Base-by-base conservation (phyloP, 2,329 filamentous ascomycete genomes). In the Fusarium praegraminearum region DNA sequence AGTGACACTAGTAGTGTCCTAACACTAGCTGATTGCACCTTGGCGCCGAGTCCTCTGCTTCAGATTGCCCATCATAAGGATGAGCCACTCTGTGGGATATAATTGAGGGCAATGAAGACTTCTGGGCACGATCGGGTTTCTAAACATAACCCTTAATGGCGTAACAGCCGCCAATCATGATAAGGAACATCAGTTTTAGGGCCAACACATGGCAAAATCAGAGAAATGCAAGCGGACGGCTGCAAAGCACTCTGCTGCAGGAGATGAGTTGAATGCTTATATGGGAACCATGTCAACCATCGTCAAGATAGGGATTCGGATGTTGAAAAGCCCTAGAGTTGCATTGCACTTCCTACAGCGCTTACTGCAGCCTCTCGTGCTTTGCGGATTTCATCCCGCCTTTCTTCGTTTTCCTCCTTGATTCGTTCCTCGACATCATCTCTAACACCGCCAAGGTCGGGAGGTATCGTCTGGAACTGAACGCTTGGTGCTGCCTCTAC, bases 401-500 rank as follows among this genome's bases (percentile, higher is more conserved):
- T 84, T 59, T 89, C 87, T 55, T 90, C 86, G 18, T 82, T 83
- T 76, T 90, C 87, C 73, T 93, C 90, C 71, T 87, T 88, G 50
- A 93, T 78, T 68, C 86, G 82, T 56, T 87, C 85, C 75, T 94
- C 92, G 1, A 93, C 87, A 57, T 92, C 87, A 60, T 91, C 88
- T 69, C 91, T 83, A 13, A 92, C 84, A 43, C 85, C 88, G 20
- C 86, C 84, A 9, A 96, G 84, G 75, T 95, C 93, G 1, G 92
- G 91, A 12, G 93, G 93, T 55, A 98, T 92, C 45, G 89, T 86
- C 71, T 89, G 88, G 80, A 94, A 91, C 78, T 97, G 93, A 30
- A 97, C 93, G 74, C 93, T 97, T 1, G 96, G 96, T 10, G 93
- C 93, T 38, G 90, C 87, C 75, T 92, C 86, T 54, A 98, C 89